Evolutionary conservation across 2,329 filamentous ascomycete species (phyloP).

Genomic region (Cercospora brassicicola): DNA sequence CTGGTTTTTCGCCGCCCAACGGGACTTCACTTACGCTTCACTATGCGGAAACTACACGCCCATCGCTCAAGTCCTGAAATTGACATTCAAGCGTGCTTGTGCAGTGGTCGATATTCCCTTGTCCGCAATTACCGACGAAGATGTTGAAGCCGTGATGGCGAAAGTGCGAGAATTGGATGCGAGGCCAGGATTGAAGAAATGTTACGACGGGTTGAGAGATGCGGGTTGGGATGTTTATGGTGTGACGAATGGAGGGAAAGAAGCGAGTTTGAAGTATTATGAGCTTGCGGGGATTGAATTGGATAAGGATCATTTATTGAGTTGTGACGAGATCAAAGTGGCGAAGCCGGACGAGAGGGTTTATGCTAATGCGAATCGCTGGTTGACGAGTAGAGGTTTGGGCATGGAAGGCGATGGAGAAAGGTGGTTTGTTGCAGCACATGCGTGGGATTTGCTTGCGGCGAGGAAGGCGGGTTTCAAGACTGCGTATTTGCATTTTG

Average conservation of each 20-base stretch:
- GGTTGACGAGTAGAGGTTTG: slow-evolving; percentile 28
- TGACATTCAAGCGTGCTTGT: slow-evolving; percentile 33
- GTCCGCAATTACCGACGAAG: slow-evolving; percentile 27
- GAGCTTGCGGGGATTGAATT: slow-evolving; percentile 31
- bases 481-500: slow-evolving; percentile 35
- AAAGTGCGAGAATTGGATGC: slow-evolving; percentile 26
- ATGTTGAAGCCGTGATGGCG: slow-evolving; percentile 34
- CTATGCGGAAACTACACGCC: slow-evolving; percentile 32
- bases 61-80: slow-evolving; percentile 33
- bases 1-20: slow-evolving; percentile 38
- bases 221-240: slow-evolving; percentile 36
- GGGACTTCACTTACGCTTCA: slow-evolving; percentile 37
- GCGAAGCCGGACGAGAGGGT: slow-evolving; percentile 36
- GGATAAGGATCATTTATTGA: slow-evolving; percentile 33
- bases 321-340: slow-evolving; percentile 34
- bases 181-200: slow-evolving; percentile 31
- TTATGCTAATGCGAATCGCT: slow-evolving; percentile 31
- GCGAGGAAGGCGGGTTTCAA: slow-evolving; percentile 37
- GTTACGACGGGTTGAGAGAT: slow-evolving; percentile 33
- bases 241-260: slow-evolving; percentile 36
- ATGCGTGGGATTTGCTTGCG: slow-evolving; percentile 35
- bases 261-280: slow-evolving; percentile 36
- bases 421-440: slow-evolving; percentile 37
- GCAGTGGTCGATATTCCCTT: slow-evolving; percentile 30
- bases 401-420: slow-evolving; percentile 29